These are phyloP conservation scores for Prunus davidiana DNA, from an alignment of 306 rosid species.

Conservation along the genomic window DNA sequence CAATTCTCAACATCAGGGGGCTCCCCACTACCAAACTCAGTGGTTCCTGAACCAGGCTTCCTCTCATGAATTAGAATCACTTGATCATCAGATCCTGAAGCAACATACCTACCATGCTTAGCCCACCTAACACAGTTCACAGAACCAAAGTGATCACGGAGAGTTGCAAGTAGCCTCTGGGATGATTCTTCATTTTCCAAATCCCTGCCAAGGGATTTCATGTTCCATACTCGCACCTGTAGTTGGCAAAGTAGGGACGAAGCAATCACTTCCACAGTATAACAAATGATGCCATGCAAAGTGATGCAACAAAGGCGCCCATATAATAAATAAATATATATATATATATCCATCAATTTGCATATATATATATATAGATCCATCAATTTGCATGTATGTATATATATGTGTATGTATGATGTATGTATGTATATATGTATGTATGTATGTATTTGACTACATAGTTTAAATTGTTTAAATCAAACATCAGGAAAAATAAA, in stretches of 20 bases:
- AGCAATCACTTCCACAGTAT: not conserved
- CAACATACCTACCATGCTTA: constrained; percentile 82
- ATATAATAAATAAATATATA: not conserved
- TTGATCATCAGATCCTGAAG: constrained; percentile 98
- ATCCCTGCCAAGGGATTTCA: constrained; percentile 75
- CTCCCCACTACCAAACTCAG: constrained; percentile 98
- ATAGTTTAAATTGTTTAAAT: not conserved
- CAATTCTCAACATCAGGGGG: constrained; percentile 98
- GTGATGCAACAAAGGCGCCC: not conserved
- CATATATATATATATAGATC: not conserved
- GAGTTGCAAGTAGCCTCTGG: constrained; percentile 93
- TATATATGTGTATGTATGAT: not conserved
- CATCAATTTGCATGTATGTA: not conserved
- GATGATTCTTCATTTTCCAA: constrained; percentile 53
- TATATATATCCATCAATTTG: not conserved
- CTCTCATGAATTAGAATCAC: constrained; percentile 89
- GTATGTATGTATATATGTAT: not conserved
- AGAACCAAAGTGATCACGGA: constrained; percentile 97
- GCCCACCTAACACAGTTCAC: constrained; percentile 99
- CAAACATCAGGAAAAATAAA: not conserved
- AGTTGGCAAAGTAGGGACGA: constrained; percentile 1
- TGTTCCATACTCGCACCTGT: constrained; percentile 97
- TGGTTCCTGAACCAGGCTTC: constrained; percentile 98
- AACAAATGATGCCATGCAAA: not conserved
- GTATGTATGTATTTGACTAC: not conserved